Evolutionary conservation across 352 stramenopile species (phyloP), one percentile per base, ranked within the genome.

Genomic region (Globisporangium cederbergense): DNA sequence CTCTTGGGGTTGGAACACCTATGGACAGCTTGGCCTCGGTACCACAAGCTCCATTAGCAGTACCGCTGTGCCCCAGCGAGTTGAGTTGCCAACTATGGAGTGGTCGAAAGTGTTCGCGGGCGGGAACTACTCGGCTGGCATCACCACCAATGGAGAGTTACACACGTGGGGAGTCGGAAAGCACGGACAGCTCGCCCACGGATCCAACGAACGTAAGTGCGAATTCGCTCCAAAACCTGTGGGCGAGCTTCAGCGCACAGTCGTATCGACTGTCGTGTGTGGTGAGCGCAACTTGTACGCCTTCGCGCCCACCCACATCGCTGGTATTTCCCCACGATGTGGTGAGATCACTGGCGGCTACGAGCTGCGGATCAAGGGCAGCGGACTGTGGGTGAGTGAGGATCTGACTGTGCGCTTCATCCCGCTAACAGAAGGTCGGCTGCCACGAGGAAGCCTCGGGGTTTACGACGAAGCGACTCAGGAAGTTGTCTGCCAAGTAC

Each of bases 321-420:
- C 74, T 1, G 47, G 32, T 3, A 73, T 93, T 36, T 38, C 68
- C n/a, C 84, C 86, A 9, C 6, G 56, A 11, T 84, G 77, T 28
- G 85, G 85, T 0, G 77, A 91, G 14, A 64, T 89, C 22, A 60
- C 50, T 18, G 79, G 77, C 22, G 85, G 81, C 34, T 89, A 87
- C 47, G 71, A 86, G 58, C 43, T 97, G 3, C 65, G 73, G 8
- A 75, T 95, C 60, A 64, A 64, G 30, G 88, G 88, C 20, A 84
- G 77, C 30, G 89, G 87, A 6, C 90, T 97, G 54, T 97, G 86
- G 86, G 43, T 73, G 6, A 93, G 74, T 49, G 77, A 91, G 6
- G 80, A 94, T 54, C 70, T 95, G 8, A 91, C 84, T 6, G 83
- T 95, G 64, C 76, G 82, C 1, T 97, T 97, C 61, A 68, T 79